A percentile compares a stretch with the other conserved stretches of the same genome.
Conservation (phyloP, 805 yeast genomes). For the Saturnispora gosingensis region DNA sequence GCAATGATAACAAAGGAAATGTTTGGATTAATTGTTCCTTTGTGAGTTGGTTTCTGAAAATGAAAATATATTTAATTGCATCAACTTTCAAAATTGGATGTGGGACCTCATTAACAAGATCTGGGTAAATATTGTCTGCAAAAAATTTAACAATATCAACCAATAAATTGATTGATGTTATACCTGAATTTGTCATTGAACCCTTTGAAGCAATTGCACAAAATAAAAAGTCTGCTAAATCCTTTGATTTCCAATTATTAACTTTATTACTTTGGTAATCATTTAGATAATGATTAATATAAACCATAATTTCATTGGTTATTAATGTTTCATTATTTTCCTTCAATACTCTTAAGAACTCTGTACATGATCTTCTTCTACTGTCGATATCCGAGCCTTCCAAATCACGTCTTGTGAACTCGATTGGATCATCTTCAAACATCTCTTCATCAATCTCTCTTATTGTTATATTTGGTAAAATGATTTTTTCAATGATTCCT, state of each 20-base stretch:
- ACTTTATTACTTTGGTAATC: slow-evolving; percentile 30
- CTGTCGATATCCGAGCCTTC: slow-evolving; percentile 95
- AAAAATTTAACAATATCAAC: slow-evolving; percentile 86
- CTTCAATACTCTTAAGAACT: slow-evolving; percentile 78
- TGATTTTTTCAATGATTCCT: slow-evolving; percentile 72
- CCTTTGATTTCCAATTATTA: slow-evolving; percentile 91
- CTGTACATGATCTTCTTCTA: slow-evolving; percentile 87
- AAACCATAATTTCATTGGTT: slow-evolving; percentile 64
- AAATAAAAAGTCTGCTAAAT: slow-evolving; percentile 77
- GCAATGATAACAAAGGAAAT: slow-evolving; percentile 67
- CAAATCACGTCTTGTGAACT: slow-evolving; percentile 81
- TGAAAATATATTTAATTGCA: slow-evolving; percentile 83
- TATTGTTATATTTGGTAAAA: slow-evolving; percentile 79
- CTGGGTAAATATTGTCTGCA: slow-evolving; percentile 70
- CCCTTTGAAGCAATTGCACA: slow-evolving; percentile 90
- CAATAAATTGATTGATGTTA: slow-evolving; percentile 72
- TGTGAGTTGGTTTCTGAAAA: slow-evolving; percentile 86
- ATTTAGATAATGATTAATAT: slow-evolving; percentile 58
- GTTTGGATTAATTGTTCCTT: slow-evolving; percentile 74
- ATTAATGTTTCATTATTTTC: slow-evolving; percentile 65
- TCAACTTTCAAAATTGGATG: slow-evolving; percentile 83
- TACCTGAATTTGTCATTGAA: slow-evolving; percentile 75
- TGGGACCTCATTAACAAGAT: slow-evolving; percentile 48
- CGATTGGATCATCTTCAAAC: slow-evolving; percentile 96
- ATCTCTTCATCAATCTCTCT: slow-evolving; percentile 85